Conservation (phyloP, 2,329 filamentous ascomycete genomes). For the Colletotrichum sansevieriae region DNA sequence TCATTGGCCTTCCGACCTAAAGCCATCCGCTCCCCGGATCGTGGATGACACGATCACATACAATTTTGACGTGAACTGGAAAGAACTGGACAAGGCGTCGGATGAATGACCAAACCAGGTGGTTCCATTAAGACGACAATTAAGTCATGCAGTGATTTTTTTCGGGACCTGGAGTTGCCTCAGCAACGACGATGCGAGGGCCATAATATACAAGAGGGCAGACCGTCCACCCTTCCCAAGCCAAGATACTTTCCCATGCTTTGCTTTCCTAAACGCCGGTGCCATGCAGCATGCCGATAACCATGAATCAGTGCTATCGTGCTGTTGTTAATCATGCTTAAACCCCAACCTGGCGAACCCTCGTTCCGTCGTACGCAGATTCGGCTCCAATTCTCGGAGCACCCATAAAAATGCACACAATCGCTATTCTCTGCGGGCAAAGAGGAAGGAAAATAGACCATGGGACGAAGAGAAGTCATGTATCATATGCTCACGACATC, state of each 20-base stretch:
- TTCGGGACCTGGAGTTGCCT: constrained; percentile 10
- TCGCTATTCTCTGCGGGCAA: constrained; percentile 11
- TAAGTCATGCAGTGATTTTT: constrained; percentile 29
- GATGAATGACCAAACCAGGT: no score
- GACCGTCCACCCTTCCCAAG: constrained; percentile 28
- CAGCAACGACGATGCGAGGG: background rate
- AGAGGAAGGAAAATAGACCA: background rate
- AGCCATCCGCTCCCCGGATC: no score
- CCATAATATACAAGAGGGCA: constrained; percentile 35
- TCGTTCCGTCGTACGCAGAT: constrained; percentile 33
- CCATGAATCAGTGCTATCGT: constrained; percentile 36
- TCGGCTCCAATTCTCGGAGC: constrained; percentile 22
- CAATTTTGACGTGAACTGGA: no score
- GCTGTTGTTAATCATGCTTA: constrained; percentile 36
- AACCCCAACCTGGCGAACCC: constrained; percentile 29
- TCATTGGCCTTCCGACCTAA: no score
- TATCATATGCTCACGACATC: constrained; percentile 61
- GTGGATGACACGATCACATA: no score
- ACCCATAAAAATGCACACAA: constrained; percentile 24
- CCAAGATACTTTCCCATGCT: constrained; percentile 36
- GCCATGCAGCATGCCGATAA: constrained; percentile 52
- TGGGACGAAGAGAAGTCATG: background rate
- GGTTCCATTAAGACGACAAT: no score
- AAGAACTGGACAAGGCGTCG: background rate
- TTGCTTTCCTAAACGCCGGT: constrained; percentile 48